Percentiles rank a stretch among this genome's conserved stretches.
Conservation (phyloP, 1,284 basidiomycete genomes). For the Ustilago hordei region DNA sequence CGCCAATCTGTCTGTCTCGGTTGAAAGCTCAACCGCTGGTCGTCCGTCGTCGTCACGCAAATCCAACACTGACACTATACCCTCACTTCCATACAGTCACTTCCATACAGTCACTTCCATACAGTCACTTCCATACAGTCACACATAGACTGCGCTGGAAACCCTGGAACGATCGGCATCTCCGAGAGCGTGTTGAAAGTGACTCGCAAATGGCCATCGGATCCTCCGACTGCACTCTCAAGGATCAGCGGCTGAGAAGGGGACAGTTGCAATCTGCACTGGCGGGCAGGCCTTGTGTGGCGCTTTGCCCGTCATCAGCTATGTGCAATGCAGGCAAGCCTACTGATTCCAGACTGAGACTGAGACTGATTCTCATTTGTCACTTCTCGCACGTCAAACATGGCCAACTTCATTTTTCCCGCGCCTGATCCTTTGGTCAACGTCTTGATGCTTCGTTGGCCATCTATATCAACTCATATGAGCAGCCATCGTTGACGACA, state of each 20-base stretch:
- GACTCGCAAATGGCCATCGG: background rate
- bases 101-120: too few species aligned
- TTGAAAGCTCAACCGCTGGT: background rate
- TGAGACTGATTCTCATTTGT: background rate
- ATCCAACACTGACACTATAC: background rate
- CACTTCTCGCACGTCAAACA: slow-evolving; percentile 8
- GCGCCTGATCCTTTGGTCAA: slow-evolving; percentile 1
- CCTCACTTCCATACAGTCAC: too few species aligned
- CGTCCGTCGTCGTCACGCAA: background rate
- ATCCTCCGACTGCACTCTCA: background rate
- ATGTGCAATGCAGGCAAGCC: slow-evolving; percentile 25
- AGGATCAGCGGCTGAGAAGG: background rate
- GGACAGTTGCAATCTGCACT: background rate
- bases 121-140: too few species aligned
- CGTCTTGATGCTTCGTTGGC: too few species aligned
- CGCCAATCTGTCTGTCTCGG: slow-evolving; percentile 36
- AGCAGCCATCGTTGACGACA: background rate
- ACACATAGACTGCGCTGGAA: too few species aligned
- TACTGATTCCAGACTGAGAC: background rate
- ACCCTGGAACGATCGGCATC: background rate
- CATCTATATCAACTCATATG: too few species aligned
- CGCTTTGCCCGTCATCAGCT: slow-evolving; percentile 15
- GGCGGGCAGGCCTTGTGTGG: background rate
- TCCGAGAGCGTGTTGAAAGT: background rate
- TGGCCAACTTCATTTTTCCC: background rate